These are phyloP conservation scores for Rhizodiscina lignyota DNA, from an alignment of 495 filamentous ascomycete genomes.

Conservation along the genomic window DNA sequence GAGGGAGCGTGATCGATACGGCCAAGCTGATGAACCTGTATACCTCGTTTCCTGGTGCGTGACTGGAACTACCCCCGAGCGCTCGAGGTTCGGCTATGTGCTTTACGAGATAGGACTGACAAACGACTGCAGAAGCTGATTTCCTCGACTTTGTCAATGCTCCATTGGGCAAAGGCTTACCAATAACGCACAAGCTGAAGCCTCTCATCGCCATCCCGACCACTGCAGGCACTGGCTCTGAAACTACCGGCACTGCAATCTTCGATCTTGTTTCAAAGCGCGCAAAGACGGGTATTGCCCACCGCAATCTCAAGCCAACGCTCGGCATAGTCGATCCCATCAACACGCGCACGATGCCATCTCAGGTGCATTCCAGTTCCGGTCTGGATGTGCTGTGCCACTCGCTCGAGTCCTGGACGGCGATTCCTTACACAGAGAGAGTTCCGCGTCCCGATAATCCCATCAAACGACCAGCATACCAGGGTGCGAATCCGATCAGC, in stretches of 20 bases:
- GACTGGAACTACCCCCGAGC: background rate
- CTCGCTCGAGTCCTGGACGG: constrained; percentile 85
- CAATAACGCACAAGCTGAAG: constrained; percentile 59
- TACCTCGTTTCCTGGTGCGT: constrained; percentile 46
- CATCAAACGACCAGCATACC: constrained; percentile 81
- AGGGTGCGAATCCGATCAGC: constrained; percentile 92
- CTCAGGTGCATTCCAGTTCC: constrained; percentile 73
- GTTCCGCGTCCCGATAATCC: constrained; percentile 75
- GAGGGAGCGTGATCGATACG: constrained; percentile 68
- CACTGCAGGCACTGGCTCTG: constrained; percentile 85
- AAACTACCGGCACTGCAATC: constrained; percentile 95
- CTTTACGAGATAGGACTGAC: constrained; percentile 1
- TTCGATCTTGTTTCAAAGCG: constrained; percentile 81
- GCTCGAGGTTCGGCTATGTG: background rate
- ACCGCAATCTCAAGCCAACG: constrained; percentile 86
- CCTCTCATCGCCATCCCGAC: constrained; percentile 89
- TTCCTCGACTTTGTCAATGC: constrained; percentile 98
- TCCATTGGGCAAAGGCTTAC: constrained; percentile 73
- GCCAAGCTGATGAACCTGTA: constrained; percentile 98
- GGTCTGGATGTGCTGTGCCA: constrained; percentile 93
- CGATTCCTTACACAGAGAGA: constrained; percentile 81
- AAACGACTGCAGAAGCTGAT: constrained; percentile 41
- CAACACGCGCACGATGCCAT: constrained; percentile 89
- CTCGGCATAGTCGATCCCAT: constrained; percentile 91
- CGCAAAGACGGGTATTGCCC: constrained; percentile 90